Conservation (phyloP, 768 basidiomycete genomes). For the Suillus clintonianus region DNA sequence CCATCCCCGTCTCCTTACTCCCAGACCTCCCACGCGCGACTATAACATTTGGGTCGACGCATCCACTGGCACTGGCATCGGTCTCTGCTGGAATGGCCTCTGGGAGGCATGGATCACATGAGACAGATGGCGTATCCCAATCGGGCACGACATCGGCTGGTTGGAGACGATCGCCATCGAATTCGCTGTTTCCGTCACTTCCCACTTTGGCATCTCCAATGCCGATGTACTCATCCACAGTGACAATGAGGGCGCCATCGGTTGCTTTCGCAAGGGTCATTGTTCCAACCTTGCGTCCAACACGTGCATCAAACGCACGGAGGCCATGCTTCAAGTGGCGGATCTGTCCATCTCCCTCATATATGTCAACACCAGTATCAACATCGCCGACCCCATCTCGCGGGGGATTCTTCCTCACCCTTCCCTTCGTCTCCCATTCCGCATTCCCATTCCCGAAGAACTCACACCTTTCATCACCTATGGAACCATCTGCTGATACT, state of each 20-base stretch:
- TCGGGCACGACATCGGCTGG: conserved; percentile 29
- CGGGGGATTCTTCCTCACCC: conserved; percentile 15
- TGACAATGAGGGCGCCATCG: conserved; percentile 39
- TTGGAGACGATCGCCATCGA: conserved; percentile 23
- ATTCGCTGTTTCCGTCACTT: not conserved
- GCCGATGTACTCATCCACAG: conserved; percentile 25
- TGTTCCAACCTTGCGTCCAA: conserved; percentile 34
- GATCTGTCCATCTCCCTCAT: conserved; percentile 20
- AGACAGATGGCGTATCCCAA: conserved; percentile 13
- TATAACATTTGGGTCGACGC: conserved; percentile 36
- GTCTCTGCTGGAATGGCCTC: conserved; percentile 24
- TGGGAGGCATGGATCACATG: conserved; percentile 33
- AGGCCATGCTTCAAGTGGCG: conserved; percentile 6
- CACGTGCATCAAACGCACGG: conserved; percentile 23
- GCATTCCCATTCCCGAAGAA: too few species aligned
- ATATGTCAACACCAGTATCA: conserved; percentile 27
- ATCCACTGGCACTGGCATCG: conserved; percentile 43
- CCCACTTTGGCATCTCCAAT: conserved; percentile 7
- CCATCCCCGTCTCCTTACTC: conserved; percentile 14
- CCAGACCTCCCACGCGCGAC: conserved; percentile 6
- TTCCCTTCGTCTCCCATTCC: not conserved
- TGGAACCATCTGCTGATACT: too few species aligned
- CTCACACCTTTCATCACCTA: too few species aligned
- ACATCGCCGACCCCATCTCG: conserved; percentile 36
- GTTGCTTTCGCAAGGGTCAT: conserved; percentile 32